Evolutionary conservation across 164 flowering plant species (phyloP), one percentile per base, ranked within the genome.

Genomic region (Protea cynaroides): DNA sequence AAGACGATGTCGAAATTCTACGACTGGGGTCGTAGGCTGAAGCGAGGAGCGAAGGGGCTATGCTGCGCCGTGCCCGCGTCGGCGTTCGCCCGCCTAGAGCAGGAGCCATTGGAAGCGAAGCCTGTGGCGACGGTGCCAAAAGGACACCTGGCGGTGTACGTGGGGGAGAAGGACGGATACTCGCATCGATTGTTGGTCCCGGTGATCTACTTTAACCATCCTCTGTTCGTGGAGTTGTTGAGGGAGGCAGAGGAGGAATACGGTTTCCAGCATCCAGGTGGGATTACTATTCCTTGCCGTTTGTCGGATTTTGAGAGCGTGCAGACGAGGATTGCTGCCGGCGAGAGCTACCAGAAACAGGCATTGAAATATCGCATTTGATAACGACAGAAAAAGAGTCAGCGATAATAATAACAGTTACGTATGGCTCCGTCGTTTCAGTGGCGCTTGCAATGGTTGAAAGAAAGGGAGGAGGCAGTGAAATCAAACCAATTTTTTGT

Each of bases 201-300:
- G 29, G 89, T 92, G 44, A 71, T 90, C 25, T 90, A 92, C 74
- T 78, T 88, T 50, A 92, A 92, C 58, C 98, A 92, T 50, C 98
- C 98, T 5, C 68, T 90, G 68, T 92, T 92, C 58, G 81, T 84
- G 0, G 74, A 85, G 77, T 71, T 90, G 25, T 66, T 92, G 62
- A 82, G 75, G 56, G 89, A 85, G 50, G 83, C 96, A 0, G 98
- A 90, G 64, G 66, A 79, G 67, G 46, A 40, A 12, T 40, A 40
- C 46, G 46, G 98, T 62, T 86, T 64, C 51, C 63, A 81, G 14
- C 94, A 90, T 34, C 78, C 80, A 5, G 97, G 97, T 21, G 87
- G 96, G 52, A 82, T 92, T 58, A 88, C 86, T 1, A 79, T 92
- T 9, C 97, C 96, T 0, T 90, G 98, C 74, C 86, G 71, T 64